Percentiles rank a stretch among this genome's conserved stretches.
Conservation (phyloP, 2,329 filamentous ascomycete genomes). For the Fusarium virguliforme region DNA sequence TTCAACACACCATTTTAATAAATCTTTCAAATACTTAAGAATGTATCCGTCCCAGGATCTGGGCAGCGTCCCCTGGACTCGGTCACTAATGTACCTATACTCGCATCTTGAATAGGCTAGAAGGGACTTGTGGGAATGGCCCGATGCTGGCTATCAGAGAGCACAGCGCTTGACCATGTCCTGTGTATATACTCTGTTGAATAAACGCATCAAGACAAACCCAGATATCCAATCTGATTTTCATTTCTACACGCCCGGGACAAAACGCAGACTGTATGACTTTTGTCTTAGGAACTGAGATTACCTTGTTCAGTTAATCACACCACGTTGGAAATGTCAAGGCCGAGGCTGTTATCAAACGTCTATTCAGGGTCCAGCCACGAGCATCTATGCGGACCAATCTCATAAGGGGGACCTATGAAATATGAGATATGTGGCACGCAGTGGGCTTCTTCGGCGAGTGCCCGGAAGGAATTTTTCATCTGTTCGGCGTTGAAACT, state of each 20-base stretch:
- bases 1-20: conserved; percentile 3
- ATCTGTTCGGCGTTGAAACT: too few species aligned
- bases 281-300: neutral
- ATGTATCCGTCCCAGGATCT: neutral
- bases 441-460: too few species aligned
- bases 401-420: too few species aligned
- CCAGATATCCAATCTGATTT: neutral
- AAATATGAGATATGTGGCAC: too few species aligned
- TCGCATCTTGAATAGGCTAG: neutral
- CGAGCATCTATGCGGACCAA: too few species aligned
- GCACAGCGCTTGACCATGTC: conserved; percentile 2
- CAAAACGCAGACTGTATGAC: neutral
- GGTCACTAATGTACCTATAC: conserved; percentile 7
- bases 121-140: conserved; percentile 2
- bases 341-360: too few species aligned
- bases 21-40: neutral
- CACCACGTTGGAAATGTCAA: too few species aligned
- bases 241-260: neutral
- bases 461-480: too few species aligned
- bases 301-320: neutral
- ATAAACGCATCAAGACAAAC: neutral
- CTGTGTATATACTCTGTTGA: conserved; percentile 6
- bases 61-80: neutral
- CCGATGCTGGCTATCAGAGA: neutral
- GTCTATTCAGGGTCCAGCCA: too few species aligned